phyloP scores from a whole-genome alignment of 371 early-diverging fungal genomes.

The Mucor lusitanicus region DNA sequence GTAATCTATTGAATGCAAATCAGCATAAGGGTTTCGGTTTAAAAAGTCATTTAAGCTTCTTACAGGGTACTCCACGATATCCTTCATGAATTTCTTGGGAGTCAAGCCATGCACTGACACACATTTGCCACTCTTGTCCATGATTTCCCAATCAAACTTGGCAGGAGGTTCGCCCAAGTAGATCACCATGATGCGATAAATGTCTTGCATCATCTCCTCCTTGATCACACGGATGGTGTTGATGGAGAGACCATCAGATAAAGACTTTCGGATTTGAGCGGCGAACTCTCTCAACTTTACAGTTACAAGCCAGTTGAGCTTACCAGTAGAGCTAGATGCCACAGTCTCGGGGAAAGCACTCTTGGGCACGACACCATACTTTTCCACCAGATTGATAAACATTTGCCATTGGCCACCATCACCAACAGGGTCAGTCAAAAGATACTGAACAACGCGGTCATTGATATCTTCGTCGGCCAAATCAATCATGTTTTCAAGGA shows the following conservation, averaged over 20 bases:
- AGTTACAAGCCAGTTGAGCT: slow-evolving; percentile 64
- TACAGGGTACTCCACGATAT: slow-evolving; percentile 66
- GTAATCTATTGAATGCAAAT: slow-evolving; percentile 42
- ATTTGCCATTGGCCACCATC: slow-evolving; percentile 81
- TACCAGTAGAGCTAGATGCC: slow-evolving; percentile 63
- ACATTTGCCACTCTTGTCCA: slow-evolving; percentile 73
- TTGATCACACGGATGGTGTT: slow-evolving; percentile 51
- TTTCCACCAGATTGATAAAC: slow-evolving; percentile 75
- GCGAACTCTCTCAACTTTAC: slow-evolving; percentile 77
- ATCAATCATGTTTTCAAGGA: slow-evolving; percentile 77
- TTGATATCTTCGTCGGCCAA: slow-evolving; percentile 64
- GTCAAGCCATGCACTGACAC: slow-evolving; percentile 57
- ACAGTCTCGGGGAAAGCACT: slow-evolving; percentile 71
- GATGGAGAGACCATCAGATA: slow-evolving; percentile 44
- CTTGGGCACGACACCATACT: slow-evolving; percentile 82
- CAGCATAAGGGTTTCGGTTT: background rate
- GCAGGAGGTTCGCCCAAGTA: slow-evolving; percentile 79
- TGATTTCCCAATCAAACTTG: slow-evolving; percentile 69
- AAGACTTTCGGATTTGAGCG: slow-evolving; percentile 53
- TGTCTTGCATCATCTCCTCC: slow-evolving; percentile 65
- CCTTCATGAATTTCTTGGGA: slow-evolving; percentile 66
- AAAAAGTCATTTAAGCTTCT: slow-evolving; percentile 24
- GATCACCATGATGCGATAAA: slow-evolving; percentile 74
- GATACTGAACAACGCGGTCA: slow-evolving; percentile 74
- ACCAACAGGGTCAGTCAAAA: slow-evolving; percentile 65